Evolutionary conservation across 768 basidiomycete genomes (phyloP).

Genomic region (Auriscalpium microsporum): DNA sequence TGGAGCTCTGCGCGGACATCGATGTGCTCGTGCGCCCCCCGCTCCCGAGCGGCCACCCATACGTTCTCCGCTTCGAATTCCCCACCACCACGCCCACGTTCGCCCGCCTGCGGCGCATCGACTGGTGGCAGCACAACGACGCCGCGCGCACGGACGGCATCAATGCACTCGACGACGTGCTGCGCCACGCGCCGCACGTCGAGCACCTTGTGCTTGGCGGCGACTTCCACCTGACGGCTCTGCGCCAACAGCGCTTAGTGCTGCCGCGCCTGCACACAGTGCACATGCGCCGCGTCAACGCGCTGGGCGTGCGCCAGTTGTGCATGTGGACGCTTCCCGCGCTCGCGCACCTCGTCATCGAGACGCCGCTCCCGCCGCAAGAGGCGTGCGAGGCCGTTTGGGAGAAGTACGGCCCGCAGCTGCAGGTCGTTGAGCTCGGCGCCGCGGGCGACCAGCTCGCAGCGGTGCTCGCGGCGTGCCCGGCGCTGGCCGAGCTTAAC

Average conservation of each 20-base stretch:
- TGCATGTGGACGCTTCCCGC: conserved; percentile 6
- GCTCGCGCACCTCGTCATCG: conserved; percentile 7
- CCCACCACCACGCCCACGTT: background rate
- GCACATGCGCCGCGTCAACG: background rate
- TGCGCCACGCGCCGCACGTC: background rate
- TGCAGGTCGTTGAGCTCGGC: conserved; percentile 6
- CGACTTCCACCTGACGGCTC: background rate
- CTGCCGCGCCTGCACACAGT: conserved; percentile 5
- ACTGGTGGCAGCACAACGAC: conserved; percentile 7
- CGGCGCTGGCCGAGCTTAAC: conserved; percentile 7
- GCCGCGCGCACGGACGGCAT: conserved; percentile 10
- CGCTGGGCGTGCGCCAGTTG: conserved; percentile 6
- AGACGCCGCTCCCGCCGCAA: background rate
- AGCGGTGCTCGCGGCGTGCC: conserved; percentile 1
- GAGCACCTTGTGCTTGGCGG: conserved; percentile 6
- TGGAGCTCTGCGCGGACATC: conserved; percentile 4
- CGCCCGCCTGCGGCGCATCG: conserved; percentile 7
- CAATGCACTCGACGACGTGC: conserved; percentile 8
- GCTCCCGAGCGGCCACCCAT: background rate
- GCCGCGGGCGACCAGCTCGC: background rate
- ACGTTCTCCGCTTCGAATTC: conserved; percentile 2
- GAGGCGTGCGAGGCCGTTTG: conserved; percentile 3
- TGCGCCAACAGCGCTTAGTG: background rate
- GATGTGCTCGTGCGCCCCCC: conserved; percentile 14
- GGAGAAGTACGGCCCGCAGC: background rate